Percentiles rank a stretch among this genome's conserved stretches.
These are phyloP conservation scores for Colletotrichum sp. DNA, from an alignment of 2,329 filamentous ascomycete genomes.

Conservation along the genomic window DNA sequence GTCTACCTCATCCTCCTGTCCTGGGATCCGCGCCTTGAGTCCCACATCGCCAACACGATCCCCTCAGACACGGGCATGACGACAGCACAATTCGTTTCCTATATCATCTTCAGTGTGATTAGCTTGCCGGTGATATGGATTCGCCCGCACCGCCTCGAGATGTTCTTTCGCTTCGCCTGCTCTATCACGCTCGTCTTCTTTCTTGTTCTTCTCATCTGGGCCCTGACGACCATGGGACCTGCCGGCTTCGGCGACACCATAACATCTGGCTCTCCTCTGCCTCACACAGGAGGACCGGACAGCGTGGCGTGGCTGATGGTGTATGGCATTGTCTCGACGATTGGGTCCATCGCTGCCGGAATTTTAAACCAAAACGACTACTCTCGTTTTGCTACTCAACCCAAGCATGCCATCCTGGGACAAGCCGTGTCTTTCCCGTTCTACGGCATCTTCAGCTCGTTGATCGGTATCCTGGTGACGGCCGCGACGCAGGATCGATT, in stretches of 20 bases:
- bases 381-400: constrained; percentile 36
- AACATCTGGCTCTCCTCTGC: constrained; percentile 24
- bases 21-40: constrained; percentile 46
- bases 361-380: constrained; percentile 45
- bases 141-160: constrained; percentile 45
- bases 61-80: constrained; percentile 46
- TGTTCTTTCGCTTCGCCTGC: constrained; percentile 45
- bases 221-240: constrained; percentile 45
- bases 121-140: constrained; percentile 50
- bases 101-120: constrained; percentile 48
- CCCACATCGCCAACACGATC: constrained; percentile 46
- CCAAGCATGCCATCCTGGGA: constrained; percentile 36
- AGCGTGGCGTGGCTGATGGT: constrained; percentile 41
- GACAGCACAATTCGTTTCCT: constrained; percentile 46
- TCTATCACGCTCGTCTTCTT: constrained; percentile 44
- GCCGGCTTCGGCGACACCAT: constrained; percentile 40
- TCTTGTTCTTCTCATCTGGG: constrained; percentile 47
- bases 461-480: constrained; percentile 45
- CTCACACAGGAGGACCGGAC: constrained; percentile 29
- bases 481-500: constrained; percentile 42
- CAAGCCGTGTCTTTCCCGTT: constrained; percentile 39
- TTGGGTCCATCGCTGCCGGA: constrained; percentile 41
- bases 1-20: constrained; percentile 50
- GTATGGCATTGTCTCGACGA: constrained; percentile 38
- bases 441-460: constrained; percentile 37